These are phyloP conservation scores for Metroxylon sagu DNA, from an alignment of 176 grass and related monocot species.

Conservation along the genomic window DNA sequence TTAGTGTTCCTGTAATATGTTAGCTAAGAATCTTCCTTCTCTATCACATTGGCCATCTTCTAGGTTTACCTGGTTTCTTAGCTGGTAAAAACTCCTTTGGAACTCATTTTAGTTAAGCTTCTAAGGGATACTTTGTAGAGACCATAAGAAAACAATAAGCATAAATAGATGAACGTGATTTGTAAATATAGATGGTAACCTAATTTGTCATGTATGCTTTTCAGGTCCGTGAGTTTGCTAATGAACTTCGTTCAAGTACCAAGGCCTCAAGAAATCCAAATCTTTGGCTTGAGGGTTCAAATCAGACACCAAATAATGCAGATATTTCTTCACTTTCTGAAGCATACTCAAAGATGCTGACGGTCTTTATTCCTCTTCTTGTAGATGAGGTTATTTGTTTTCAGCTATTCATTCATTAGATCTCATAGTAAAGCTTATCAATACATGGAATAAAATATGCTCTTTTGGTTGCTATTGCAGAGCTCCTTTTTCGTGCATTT, in stretches of 20 bases:
- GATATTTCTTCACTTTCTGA: constrained; percentile 59
- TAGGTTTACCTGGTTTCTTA: no score
- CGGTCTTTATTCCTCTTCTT: constrained; percentile 82
- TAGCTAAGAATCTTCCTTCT: no score
- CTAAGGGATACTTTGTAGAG: no score
- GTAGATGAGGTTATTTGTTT: constrained; percentile 65
- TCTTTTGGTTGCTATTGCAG: constrained; percentile 32
- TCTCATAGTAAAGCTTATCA: constrained; percentile 13
- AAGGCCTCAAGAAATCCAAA: constrained; percentile 60
- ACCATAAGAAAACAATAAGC: no score
- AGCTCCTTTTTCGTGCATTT: constrained; percentile 94
- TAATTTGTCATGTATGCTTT: no score
- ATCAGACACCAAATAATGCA: constrained; percentile 32
- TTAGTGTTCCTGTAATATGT: no score
- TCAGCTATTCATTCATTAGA: constrained; percentile 1
- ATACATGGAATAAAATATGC: background rate
- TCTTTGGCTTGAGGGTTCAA: constrained; percentile 61
- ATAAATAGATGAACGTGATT: no score
- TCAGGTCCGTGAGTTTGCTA: constrained; percentile 72
- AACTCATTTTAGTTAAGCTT: no score
- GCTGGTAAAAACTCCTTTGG: no score
- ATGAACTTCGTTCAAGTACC: constrained; percentile 69
- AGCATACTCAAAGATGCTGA: constrained; percentile 82
- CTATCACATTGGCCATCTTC: no score
- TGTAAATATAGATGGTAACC: no score